Conservation (phyloP, 2,329 filamentous ascomycete species). For the Alternaria rosae region DNA sequence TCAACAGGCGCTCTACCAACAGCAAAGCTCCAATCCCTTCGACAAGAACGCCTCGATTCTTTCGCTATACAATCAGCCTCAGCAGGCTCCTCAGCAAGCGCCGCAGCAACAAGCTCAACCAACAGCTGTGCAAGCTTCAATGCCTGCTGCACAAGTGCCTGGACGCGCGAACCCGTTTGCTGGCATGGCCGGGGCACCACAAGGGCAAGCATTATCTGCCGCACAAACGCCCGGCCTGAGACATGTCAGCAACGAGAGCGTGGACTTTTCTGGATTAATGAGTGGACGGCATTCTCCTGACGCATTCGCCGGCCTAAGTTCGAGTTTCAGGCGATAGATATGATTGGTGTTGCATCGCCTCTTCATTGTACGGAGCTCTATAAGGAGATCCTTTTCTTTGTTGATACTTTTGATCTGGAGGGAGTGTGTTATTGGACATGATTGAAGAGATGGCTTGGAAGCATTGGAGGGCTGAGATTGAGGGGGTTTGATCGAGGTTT, state of each 20-base stretch:
- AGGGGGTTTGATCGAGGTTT: background rate
- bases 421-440: constrained; percentile 1
- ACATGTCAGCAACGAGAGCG: constrained; percentile 73
- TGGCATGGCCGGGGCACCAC: constrained; percentile 23
- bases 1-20: constrained; percentile 36
- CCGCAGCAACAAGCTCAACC: constrained; percentile 41
- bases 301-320: constrained; percentile 78
- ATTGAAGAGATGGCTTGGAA: background rate
- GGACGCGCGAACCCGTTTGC: constrained; percentile 67
- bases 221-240: constrained; percentile 40
- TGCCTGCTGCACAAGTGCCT: constrained; percentile 29
- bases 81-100: constrained; percentile 57
- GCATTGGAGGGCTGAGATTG: background rate
- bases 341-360: background rate
- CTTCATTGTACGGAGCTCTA: background rate
- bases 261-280: constrained; percentile 67
- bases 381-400: background rate
- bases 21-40: constrained; percentile 51
- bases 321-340: constrained; percentile 52
- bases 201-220: constrained; percentile 29
- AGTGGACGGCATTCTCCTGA: constrained; percentile 78
- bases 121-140: constrained; percentile 34
- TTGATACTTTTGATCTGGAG: background rate
- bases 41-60: constrained; percentile 76
- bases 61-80: constrained; percentile 73